Percentiles rank a stretch among this genome's conserved stretches.
These are phyloP conservation scores for Xylaria scruposa DNA, from an alignment of 495 filamentous ascomycete genomes.

Conservation along the genomic window DNA sequence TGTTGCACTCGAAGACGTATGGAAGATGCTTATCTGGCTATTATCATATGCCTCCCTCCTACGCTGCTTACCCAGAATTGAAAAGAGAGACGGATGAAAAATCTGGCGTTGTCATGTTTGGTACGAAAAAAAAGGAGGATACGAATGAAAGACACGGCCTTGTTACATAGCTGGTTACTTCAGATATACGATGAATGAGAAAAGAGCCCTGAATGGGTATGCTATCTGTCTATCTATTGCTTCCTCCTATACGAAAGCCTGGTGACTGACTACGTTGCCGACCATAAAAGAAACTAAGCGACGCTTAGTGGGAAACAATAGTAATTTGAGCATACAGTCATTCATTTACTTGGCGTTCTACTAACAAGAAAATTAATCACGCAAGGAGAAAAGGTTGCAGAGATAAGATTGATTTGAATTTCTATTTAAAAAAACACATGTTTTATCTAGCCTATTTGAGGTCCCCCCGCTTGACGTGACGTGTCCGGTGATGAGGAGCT, in stretches of 20 bases:
- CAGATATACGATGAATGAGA: neutral
- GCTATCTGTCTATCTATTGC: neutral
- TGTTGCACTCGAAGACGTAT: neutral
- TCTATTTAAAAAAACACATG: conserved; percentile 1
- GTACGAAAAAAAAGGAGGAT: neutral
- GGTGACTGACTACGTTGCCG: neutral
- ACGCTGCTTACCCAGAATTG: neutral
- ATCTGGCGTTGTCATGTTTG: neutral
- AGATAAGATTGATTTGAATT: neutral
- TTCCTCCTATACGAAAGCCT: neutral
- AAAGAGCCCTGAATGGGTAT: neutral
- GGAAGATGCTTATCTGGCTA: conserved; percentile 1
- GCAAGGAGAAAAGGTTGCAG: neutral
- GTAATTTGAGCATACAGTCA: neutral
- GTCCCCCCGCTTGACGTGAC: neutral
- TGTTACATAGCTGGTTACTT: neutral
- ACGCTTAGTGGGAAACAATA: neutral
- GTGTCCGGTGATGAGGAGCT: neutral
- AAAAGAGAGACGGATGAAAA: neutral
- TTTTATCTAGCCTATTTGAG: conserved; percentile 7
- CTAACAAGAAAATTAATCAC: neutral
- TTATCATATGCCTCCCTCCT: neutral
- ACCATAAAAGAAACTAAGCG: neutral
- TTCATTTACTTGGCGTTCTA: neutral
- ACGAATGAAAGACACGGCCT: neutral